Base-by-base conservation (phyloP, 768 basidiomycete species). In the Naganishia onofrii region DNA sequence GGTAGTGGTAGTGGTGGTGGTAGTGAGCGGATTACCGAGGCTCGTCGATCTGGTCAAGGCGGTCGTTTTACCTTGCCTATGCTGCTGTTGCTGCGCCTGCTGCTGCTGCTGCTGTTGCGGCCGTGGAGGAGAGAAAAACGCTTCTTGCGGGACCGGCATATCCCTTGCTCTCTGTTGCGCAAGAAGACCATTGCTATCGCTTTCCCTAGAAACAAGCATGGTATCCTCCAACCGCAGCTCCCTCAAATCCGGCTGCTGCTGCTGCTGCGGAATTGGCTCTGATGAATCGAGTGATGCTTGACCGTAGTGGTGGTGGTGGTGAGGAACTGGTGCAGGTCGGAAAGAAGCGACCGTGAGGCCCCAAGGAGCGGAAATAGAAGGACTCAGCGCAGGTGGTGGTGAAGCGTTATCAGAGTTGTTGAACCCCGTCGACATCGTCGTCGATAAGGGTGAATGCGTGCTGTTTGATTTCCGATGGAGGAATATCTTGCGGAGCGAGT, bases 261-360 rank as follows among this genome's bases (percentile, higher is more conserved):
- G 7, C 13, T 23, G 4, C 34, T 36, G 12, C 34, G 6, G 34
- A 36, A 36, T 36, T 12, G 12, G 34, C n/a, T n/a, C n/a, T n/a
- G n/a, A n/a, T n/a, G n/a, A n/a, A n/a, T n/a, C n/a, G n/a, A n/a
- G n/a, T n/a, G n/a, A n/a, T n/a, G n/a, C n/a, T n/a, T n/a, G n/a
- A n/a, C n/a, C n/a, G 57, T 54, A 23, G 55, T 54, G 29, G 42
- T 63, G 44, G 17, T 29, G 32, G 44, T 42, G 42, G 15, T 42
- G 42, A 42, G 42, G 46, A 21, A 58, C 46, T 21, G 68, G 57
- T 21, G 51, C 68, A 10, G 68, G 68, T 4, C 68, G 56, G 34
- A 58, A 69, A 9, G 68, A 57, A 17, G 68, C 68, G 44, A 69
- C 58, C 1, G 68, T 58, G 10, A 69, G 31, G 4, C 68, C 68